These are phyloP conservation scores for Oryza glumipatula DNA, from an alignment of 176 grass and related monocot genomes.

Conservation along the genomic window DNA sequence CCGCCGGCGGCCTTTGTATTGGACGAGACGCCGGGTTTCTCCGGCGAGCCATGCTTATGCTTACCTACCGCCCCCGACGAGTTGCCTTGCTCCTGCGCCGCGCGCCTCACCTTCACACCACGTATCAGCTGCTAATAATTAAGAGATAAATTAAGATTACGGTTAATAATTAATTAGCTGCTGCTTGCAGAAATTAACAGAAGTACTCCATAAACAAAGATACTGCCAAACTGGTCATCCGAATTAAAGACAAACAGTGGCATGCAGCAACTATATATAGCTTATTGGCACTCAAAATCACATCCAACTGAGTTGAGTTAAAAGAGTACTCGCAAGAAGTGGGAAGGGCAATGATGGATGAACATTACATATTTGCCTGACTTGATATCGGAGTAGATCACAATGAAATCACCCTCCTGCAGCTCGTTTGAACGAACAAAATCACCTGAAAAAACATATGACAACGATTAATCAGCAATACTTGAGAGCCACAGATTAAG, in stretches of 20 bases:
- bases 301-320: background rate
- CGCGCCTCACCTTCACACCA: slow-evolving; percentile 68
- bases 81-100: slow-evolving; percentile 35
- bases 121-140: slow-evolving; percentile 69
- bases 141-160: background rate
- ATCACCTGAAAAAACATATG: slow-evolving; percentile 52
- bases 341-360: background rate
- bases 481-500: background rate
- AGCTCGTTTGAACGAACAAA: slow-evolving; percentile 83
- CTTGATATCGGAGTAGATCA: slow-evolving; percentile 83
- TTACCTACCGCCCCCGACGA: slow-evolving; percentile 10
- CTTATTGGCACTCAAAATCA: background rate
- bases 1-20: background rate
- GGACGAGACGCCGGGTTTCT: background rate
- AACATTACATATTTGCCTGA: slow-evolving; percentile 88
- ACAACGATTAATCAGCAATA: background rate
- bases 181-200: background rate
- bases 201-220: background rate
- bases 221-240: background rate
- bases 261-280: background rate
- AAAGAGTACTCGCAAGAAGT: background rate
- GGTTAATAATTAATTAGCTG: background rate
- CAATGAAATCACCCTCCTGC: slow-evolving; percentile 88
- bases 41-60: slow-evolving; percentile 35
- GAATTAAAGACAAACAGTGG: background rate